Conservation (phyloP, 2,329 filamentous ascomycete species). For the Fusarium sp. region DNA sequence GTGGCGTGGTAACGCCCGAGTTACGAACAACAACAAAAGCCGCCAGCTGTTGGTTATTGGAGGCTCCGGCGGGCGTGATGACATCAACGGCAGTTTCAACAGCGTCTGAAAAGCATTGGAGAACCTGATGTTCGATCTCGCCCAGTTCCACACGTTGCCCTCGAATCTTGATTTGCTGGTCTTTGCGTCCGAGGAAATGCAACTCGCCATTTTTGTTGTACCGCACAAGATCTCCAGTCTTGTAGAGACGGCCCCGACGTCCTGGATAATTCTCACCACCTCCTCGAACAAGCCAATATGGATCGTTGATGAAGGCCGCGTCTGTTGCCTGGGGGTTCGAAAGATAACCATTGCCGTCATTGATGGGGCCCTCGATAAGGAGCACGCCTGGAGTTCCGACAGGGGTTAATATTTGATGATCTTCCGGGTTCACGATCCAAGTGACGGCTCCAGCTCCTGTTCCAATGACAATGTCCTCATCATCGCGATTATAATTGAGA, state of each 20-base stretch:
- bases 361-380: background rate
- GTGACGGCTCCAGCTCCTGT: background rate
- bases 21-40: background rate
- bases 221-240: conserved; percentile 55
- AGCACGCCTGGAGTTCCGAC: background rate
- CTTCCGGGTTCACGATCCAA: background rate
- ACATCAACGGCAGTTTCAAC: background rate
- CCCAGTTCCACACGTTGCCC: conserved; percentile 67
- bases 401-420: background rate
- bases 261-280: background rate
- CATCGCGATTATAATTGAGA: background rate
- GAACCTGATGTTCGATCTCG: conserved; percentile 24
- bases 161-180: conserved; percentile 62
- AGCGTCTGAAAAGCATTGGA: background rate
- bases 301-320: background rate
- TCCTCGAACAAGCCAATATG: background rate
- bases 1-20: background rate
- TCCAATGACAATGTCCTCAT: background rate
- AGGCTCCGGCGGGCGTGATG: background rate
- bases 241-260: conserved; percentile 3
- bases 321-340: background rate
- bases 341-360: background rate
- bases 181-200: conserved; percentile 56
- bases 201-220: conserved; percentile 55
- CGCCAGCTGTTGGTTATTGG: background rate